These are phyloP conservation scores for Gracilaria gracilis DNA, from an alignment of 23 red algal species.

Conservation along the genomic window DNA sequence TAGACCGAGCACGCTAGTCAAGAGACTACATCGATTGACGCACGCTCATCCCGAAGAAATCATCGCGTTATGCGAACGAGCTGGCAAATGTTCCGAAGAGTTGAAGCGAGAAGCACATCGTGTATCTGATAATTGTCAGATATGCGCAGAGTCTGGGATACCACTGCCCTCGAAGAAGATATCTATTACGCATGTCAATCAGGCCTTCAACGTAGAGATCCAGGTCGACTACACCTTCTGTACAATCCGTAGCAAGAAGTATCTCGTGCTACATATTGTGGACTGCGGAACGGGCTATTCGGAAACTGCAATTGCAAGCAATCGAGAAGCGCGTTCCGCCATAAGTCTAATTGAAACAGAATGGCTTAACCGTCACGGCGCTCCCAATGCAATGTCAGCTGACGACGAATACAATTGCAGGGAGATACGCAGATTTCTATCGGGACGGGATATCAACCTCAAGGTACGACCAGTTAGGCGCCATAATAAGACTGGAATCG, in stretches of 20 bases:
- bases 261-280: conserved; percentile 18
- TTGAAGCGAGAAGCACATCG: background rate
- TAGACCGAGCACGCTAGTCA: background rate
- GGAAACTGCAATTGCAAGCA: background rate
- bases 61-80: background rate
- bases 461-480: background rate
- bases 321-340: background rate
- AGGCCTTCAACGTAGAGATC: too few species aligned
- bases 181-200: too few species aligned
- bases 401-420: background rate
- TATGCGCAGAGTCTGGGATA: too few species aligned
- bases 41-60: too few species aligned
- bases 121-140: background rate
- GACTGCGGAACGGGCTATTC: conserved; percentile 19
- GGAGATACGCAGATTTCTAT: background rate
- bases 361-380: background rate
- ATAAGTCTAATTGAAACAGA: background rate
- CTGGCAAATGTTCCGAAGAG: background rate
- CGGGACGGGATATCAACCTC: background rate
- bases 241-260: background rate
- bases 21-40: too few species aligned
- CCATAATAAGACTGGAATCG: conserved; percentile 6
- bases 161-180: too few species aligned
- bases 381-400: background rate
- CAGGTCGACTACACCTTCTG: conserved; percentile 12